These are phyloP conservation scores for Brassica rapa DNA, from an alignment of 345 rosid genomes.

Conservation along the genomic window DNA sequence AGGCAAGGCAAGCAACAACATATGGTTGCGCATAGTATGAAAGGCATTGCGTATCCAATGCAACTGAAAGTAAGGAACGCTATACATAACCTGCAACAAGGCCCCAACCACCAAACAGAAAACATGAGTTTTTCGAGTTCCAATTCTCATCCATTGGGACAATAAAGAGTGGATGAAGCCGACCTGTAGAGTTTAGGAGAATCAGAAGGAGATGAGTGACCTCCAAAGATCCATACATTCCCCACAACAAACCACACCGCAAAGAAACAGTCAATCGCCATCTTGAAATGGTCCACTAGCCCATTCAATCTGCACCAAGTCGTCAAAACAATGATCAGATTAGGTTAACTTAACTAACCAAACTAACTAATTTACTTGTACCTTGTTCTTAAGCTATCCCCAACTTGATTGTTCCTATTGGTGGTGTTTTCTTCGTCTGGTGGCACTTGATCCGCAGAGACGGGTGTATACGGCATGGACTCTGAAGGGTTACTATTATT, in stretches of 20 bases:
- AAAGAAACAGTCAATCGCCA: slow-evolving; percentile 89
- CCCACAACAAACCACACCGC: slow-evolving; percentile 98
- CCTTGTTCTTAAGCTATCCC: slow-evolving; percentile 53
- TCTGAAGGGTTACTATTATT: slow-evolving; percentile 45
- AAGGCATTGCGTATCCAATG: slow-evolving; percentile 93
- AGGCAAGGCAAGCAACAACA: slow-evolving; percentile 94
- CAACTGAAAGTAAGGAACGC: slow-evolving; percentile 92
- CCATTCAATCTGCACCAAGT: slow-evolving; percentile 63
- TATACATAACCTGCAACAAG: slow-evolving; percentile 80
- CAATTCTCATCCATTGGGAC: neutral
- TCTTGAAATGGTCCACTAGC: slow-evolving; percentile 78
- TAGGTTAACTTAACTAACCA: neutral
- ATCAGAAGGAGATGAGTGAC: slow-evolving; percentile 69
- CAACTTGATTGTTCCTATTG: slow-evolving; percentile 38
- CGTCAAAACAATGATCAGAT: neutral
- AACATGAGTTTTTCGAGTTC: slow-evolving; percentile 9
- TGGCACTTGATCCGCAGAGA: slow-evolving; percentile 57
- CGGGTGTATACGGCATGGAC: slow-evolving; percentile 59
- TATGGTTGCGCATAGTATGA: slow-evolving; percentile 83
- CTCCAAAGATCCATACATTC: slow-evolving; percentile 94
- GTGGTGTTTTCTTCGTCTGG: slow-evolving; percentile 54
- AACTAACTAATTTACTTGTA: slow-evolving; percentile 11
- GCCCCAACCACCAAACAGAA: slow-evolving; percentile 15
- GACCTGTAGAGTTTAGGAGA: slow-evolving; percentile 92
- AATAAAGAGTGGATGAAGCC: neutral